Evolutionary conservation across 768 basidiomycete genomes (phyloP).

Genomic region (Amyloporia xantha): DNA sequence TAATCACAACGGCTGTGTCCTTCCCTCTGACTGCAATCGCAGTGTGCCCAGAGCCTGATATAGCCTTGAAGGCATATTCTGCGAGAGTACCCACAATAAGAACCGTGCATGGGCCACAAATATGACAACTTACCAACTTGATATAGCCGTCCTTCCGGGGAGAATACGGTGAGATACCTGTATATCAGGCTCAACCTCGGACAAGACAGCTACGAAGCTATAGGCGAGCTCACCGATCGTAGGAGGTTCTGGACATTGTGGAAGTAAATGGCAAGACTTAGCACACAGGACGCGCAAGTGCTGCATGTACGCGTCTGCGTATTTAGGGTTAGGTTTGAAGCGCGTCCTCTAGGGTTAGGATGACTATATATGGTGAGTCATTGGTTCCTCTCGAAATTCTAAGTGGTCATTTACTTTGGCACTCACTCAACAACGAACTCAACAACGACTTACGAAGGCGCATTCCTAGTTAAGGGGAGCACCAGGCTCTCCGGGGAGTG

Average conservation of each 20-base stretch:
- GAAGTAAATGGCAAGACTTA: neutral
- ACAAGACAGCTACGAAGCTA: neutral
- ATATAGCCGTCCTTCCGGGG: conserved; percentile 93
- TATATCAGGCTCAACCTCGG: neutral
- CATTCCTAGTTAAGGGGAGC: no score
- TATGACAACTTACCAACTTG: conserved; percentile 78
- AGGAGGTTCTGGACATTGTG: conserved; percentile 87
- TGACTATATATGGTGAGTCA: neutral
- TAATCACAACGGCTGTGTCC: conserved; percentile 93
- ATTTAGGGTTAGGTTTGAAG: neutral
- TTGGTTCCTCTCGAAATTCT: neutral
- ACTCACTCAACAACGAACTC: no score
- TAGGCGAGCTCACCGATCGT: conserved; percentile 59
- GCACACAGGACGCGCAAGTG: conserved; percentile 2
- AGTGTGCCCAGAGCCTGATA: conserved; percentile 94
- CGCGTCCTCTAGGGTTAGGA: neutral
- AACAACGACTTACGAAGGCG: no score
- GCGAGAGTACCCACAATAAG: neutral
- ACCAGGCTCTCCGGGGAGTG: no score
- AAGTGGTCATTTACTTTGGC: no score
- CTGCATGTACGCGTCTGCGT: conserved; percentile 14
- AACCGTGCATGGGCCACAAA: neutral
- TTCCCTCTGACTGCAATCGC: conserved; percentile 89
- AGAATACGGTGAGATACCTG: conserved; percentile 95
- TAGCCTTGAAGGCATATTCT: conserved; percentile 99